Evolutionary conservation across 768 basidiomycete species (phyloP), one percentile per base, ranked within the genome.

Genomic region (Hortiboletus flavorubellus): DNA sequence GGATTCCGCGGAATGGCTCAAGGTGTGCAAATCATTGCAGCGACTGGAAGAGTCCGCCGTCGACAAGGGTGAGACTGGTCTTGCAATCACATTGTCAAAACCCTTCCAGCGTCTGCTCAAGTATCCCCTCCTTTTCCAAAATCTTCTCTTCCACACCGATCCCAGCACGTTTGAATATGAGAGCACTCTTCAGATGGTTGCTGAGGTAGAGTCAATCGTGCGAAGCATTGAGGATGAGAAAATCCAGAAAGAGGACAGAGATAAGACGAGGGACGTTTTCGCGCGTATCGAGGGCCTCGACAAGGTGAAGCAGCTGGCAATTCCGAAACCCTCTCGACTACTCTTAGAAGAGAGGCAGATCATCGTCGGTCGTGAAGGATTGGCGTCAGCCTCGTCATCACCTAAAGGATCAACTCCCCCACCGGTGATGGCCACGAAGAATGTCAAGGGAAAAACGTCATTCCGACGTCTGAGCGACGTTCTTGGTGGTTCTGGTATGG

Each of bases 151-250:
- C 74, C 92, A 94, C 73, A 97, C 96, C 16, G 97, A 99, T 64
- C 94, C 97, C 2, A 94, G 92, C 59, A 93, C 95, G 4, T 94
- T 89, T 64, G 97, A 99, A 73, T 99, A 97, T 67, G 97, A 99
- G 71, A 89, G 88, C 66, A 97, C 95, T 12, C 76, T 96, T 40
- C 87, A 89, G 68, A 96, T 98, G 91, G 94, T 98, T 1, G 92
- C 93, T 18, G 94, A 98, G 71, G 91, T 99, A 8, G 97, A 99
- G 74, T 86, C 81, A 18, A 96, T 98, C 64, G 96, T 99, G 46
- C 82, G 96, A 43, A 91, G 90, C 58, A 98, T 99, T 53, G 96
- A 99, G 71, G 96, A 98, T 64, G 94, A 99, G 76, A 98, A 98
- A 78, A 90, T 93, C 52, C 89, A 91, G 68, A 92, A 93, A 72